Base-by-base conservation (phyloP, 1,284 basidiomycete genomes). In the Stygiomarasmius scandens region DNA sequence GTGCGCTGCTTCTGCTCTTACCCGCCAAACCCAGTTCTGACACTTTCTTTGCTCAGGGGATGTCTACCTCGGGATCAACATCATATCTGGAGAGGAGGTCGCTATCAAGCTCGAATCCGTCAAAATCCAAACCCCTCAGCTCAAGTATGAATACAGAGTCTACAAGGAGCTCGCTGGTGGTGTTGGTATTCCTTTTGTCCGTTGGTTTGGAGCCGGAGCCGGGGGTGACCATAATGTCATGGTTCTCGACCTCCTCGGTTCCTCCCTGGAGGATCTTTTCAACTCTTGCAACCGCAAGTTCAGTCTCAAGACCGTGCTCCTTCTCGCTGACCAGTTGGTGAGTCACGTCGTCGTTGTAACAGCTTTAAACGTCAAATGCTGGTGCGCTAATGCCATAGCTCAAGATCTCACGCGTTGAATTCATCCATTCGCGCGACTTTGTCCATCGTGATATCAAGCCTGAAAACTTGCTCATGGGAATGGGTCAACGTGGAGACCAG, bases 241-340 rank as follows among this genome's bases (percentile, higher is more conserved):
- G 96, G 97, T 99, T 58, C 81, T 99, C 66, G 97, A 99, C 78
- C 88, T 98, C 58, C 87, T 99, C 32, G 97, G 96, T 1, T 96
- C 97, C 27, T 96, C 94, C 49, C 89, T 99, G 52, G 97, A 99
- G 75, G 97, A 99, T 69, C 83, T 99, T 19, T 99, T 99, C 90
- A 99, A 99, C 82, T 99, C 98, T 71, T 99, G 97, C 85, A 96
- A 96, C 81, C 90, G 96, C 77, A 98, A 97, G 74, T 99, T 99
- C 78, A 91, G 84, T 62, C 83, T 99, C 68, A 99, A 99, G 84
- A 99, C 97, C 0, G 96, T 98, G 23, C 83, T 99, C 14, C 86
- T 99, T 34, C 86, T 99, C 49, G 96, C 97, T 58, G 96, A 99
- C 72, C 97, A 99, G 77, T 81, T 99, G 69, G 95, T 96, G 70